Base-by-base conservation (phyloP, 148 eudicot genomes). In the Rhododendron williamsianum region DNA sequence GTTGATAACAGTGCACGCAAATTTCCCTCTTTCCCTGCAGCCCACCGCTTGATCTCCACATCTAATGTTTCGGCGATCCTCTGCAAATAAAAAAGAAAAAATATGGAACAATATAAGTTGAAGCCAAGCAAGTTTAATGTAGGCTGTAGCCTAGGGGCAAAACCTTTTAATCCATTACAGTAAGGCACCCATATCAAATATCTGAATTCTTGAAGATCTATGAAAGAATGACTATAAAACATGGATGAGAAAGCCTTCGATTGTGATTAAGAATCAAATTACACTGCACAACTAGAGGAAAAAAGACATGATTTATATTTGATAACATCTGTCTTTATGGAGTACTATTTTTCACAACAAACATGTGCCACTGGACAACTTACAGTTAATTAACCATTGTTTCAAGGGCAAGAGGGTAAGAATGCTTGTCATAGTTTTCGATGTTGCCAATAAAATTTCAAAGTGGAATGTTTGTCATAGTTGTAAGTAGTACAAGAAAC, bases 21-120 rank as follows among this genome's bases (percentile, higher is more conserved):
- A 84, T 93, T 93, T 84, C 94, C 94, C 89, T 93, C 95, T 86
- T 93, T 93, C 46, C 95, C 95, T 21, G 90, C 91, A 81, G 95
- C 88, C 95, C 95, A 93, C 25, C 95, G 91, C 88, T 88, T 93
- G 90, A 93, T 89, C 78, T 93, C 95, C 87, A 74, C 84, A 90
- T 93, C 95, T 36, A 93, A 85, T 49, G 94, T 85, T 85, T 91
- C 94, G 74, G 92, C 89, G 51, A 92, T 78, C 88, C 95, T 92
- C 95, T 93, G 63, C 65, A 84, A 63, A 81, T 49, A 19, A 63
- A 30, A 58, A 36, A 48, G 88, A 45, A 90, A 78, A 84, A 23
- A 41, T 21, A 65, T 35, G 56, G 41, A 78, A 84, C 9, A 38
- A 21, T 23, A 13, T 9, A 56, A 63, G 76, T 30, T 30, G 23